These are phyloP conservation scores for Fagopyrum homotropicum DNA, from an alignment of 148 eudicot genomes.

Conservation along the genomic window DNA sequence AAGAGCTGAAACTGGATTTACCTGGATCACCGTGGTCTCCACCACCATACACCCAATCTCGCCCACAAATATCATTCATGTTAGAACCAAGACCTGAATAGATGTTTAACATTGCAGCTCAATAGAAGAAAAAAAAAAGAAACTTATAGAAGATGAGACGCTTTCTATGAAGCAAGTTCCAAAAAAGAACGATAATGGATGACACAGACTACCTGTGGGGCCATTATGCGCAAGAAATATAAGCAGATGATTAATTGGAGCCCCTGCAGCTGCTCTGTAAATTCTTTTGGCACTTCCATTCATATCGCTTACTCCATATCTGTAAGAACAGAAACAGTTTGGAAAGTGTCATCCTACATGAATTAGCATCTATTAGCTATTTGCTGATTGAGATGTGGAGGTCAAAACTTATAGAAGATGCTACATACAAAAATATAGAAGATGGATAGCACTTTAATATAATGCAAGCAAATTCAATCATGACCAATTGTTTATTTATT, in stretches of 20 bases:
- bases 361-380: background rate
- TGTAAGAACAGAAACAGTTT: conserved; percentile 19
- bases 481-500: too few species aligned
- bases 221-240: conserved; percentile 91
- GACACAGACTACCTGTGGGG: conserved; percentile 55
- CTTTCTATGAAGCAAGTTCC: background rate
- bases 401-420: background rate
- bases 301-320: conserved; percentile 65
- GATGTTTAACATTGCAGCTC: background rate
- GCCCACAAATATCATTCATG: conserved; percentile 78
- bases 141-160: background rate
- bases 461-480: too few species aligned
- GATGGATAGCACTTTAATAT: too few species aligned
- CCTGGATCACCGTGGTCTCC: conserved; percentile 98
- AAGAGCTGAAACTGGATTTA: conserved; percentile 17
- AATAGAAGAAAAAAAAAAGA: background rate
- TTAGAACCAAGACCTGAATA: conserved; percentile 76
- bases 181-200: background rate
- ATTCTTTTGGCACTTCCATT: conserved; percentile 69
- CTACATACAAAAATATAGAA: too few species aligned
- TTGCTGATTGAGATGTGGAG: background rate
- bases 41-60: conserved; percentile 67
- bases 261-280: conserved; percentile 45
- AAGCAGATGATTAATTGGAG: conserved; percentile 52
- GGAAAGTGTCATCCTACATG: background rate